Evolutionary conservation across 441 rosid genomes (phyloP).

Genomic region (Syzygium malaccense): DNA sequence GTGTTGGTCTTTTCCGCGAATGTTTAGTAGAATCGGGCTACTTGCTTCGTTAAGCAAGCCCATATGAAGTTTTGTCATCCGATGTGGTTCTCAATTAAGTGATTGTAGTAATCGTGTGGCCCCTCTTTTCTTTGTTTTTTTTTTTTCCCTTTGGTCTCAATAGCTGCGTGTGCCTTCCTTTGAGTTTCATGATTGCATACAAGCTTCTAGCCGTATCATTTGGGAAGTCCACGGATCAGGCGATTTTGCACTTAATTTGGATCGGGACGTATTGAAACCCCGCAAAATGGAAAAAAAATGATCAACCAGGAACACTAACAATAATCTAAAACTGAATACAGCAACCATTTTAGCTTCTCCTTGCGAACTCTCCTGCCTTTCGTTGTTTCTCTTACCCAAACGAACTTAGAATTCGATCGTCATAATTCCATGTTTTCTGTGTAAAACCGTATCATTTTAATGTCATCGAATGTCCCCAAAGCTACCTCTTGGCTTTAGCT

Average conservation of each 20-base stretch:
- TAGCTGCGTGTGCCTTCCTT: too few species aligned
- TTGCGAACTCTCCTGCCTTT: not conserved
- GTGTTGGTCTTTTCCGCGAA: too few species aligned
- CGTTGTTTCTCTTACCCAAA: not conserved
- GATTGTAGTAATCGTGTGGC: not conserved
- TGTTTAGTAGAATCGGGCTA: rapidly evolving
- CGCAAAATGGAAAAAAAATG: not conserved
- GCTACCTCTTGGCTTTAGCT: not conserved
- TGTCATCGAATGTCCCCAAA: not conserved
- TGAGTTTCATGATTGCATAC: not conserved
- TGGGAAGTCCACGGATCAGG: not conserved
- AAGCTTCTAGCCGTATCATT: too few species aligned
- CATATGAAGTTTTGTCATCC: not conserved
- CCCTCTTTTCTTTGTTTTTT: not conserved
- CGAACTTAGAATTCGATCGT: rapidly evolving
- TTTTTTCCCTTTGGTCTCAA: too few species aligned
- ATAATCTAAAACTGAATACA: not conserved
- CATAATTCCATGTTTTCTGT: not conserved
- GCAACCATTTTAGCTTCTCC: not conserved
- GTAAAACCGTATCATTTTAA: not conserved
- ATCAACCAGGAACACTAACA: not conserved
- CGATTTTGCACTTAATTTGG: not conserved
- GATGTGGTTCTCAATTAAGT: rapidly evolving
- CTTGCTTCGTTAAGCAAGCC: not conserved
- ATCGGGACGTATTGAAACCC: not conserved